Evolutionary conservation across 2,329 filamentous ascomycete genomes (phyloP).

Genomic region (Clonostachys chloroleuca): DNA sequence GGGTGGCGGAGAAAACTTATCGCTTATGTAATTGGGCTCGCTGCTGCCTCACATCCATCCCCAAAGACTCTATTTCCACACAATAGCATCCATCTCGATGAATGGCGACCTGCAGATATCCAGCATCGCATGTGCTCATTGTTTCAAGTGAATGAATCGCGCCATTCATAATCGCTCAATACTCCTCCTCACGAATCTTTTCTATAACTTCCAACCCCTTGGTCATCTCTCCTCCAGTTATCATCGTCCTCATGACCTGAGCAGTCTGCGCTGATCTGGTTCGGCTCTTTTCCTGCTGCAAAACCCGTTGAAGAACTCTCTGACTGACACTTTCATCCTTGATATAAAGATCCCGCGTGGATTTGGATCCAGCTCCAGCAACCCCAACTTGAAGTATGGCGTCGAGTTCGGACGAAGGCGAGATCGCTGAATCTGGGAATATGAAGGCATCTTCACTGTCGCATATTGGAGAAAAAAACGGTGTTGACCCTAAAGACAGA

Average conservation of each 20-base stretch:
- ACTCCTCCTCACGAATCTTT: neutral
- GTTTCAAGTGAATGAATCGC: neutral
- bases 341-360: constrained; percentile 12
- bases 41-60: no score
- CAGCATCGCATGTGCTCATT: neutral
- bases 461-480: constrained; percentile 65
- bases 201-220: no score
- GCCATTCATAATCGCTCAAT: neutral
- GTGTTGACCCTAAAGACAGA: constrained; percentile 93
- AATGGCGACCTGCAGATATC: neutral
- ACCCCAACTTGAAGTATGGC: constrained; percentile 19
- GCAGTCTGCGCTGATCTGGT: constrained; percentile 34
- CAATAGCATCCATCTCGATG: neutral
- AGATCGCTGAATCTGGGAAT: constrained; percentile 64
- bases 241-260: constrained; percentile 15
- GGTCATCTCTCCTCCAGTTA: neutral
- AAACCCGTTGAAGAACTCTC: constrained; percentile 15
- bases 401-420: constrained; percentile 77
- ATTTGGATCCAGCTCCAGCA: constrained; percentile 3
- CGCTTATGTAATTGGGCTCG: no score
- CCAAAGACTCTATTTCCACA: neutral
- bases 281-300: constrained; percentile 31
- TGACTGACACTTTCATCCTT: constrained; percentile 26
- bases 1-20: neutral
- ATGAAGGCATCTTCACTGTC: constrained; percentile 85